phyloP scores from a whole-genome alignment of 805 yeast genomes.

The Lipomyces chichibuensis region DNA sequence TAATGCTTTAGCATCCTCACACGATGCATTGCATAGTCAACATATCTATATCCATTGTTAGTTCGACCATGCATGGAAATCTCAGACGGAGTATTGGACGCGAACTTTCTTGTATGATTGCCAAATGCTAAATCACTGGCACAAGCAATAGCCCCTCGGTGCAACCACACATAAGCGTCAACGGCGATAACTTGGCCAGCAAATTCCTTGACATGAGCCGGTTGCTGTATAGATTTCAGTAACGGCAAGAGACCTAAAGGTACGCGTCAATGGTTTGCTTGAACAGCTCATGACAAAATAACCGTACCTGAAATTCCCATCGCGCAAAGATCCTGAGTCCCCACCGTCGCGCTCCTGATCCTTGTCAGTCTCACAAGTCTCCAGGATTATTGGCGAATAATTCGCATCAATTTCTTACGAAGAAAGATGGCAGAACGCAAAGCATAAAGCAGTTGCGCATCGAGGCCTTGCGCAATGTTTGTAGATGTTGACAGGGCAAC shows the following conservation, averaged over 20 bases:
- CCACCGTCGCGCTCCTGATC: not conserved
- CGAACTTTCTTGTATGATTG: conserved; percentile 56
- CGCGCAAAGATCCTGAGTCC: conserved; percentile 1
- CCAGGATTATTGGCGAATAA: not conserved
- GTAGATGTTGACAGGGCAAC: not conserved
- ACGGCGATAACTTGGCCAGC: conserved; percentile 71
- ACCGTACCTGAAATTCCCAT: conserved; percentile 26
- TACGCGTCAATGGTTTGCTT: not conserved
- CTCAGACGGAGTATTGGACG: not conserved
- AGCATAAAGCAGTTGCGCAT: not conserved
- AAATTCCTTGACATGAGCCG: conserved; percentile 59
- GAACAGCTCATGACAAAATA: no score
- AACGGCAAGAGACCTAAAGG: conserved; percentile 69
- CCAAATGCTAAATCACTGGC: conserved; percentile 78
- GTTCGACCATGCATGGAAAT: no score
- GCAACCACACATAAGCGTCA: conserved; percentile 98
- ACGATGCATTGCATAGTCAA: conserved; percentile 68
- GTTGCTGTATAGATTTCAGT: conserved; percentile 71
- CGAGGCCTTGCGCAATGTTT: not conserved
- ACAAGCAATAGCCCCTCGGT: conserved; percentile 79
- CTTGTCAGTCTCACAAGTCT: not conserved
- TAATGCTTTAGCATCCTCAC: conserved; percentile 66
- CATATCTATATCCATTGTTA: conserved; percentile 42
- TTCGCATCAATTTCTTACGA: not conserved
- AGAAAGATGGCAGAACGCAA: not conserved